Evolutionary conservation across 2,329 filamentous ascomycete genomes (phyloP), one percentile per base, ranked within the genome.

Genomic region (Zymoseptoria brevis): DNA sequence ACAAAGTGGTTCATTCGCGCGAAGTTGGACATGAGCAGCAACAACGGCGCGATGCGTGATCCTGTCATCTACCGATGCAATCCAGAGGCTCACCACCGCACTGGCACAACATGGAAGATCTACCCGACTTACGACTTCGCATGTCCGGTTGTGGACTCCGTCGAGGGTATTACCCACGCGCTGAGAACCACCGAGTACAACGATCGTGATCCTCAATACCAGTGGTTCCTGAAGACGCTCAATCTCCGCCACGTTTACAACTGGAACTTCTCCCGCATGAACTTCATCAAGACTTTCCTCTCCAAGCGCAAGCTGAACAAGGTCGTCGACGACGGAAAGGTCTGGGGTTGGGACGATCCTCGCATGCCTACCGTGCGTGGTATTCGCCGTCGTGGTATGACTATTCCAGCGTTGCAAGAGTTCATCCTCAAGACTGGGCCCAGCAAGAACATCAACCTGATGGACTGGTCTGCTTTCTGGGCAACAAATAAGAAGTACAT

Each of bases 11-110:
- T 90, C 77, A 95, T 99, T 66, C 88, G 94, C 61, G 94, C 94
- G 60, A 96, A 95, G 81, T 89, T 97, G 68, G 93, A 90, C 1
- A 84, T 89, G 67, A 89, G 96, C 74, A 88, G 94, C 76, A 88
- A 88, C 65, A 97, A 99, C 80, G 96, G 96, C 77, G 90, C 94
- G 56, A 87, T 97, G 83, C 84, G 94, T 65, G 94, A 99, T 74
- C 94, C 94, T 11, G 92, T 97, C 75, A 95, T 99, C 74, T 97
- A 96, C 81, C 87, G 94, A 66, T 96, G 91, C 83, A 96, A 96
- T 70, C 80, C 83, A 5, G 72, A 81, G 54, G 74, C 79, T 9
- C 88, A 94, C 74, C 89, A 94, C 77, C 85, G 89, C 66, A 94
- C 89, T 1, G 89, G 89, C 30, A 83, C 79, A 59, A 84, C 81